phyloP scores from a whole-genome alignment of 2,329 filamentous ascomycete genomes.

The Coniochaeta sp. region DNA sequence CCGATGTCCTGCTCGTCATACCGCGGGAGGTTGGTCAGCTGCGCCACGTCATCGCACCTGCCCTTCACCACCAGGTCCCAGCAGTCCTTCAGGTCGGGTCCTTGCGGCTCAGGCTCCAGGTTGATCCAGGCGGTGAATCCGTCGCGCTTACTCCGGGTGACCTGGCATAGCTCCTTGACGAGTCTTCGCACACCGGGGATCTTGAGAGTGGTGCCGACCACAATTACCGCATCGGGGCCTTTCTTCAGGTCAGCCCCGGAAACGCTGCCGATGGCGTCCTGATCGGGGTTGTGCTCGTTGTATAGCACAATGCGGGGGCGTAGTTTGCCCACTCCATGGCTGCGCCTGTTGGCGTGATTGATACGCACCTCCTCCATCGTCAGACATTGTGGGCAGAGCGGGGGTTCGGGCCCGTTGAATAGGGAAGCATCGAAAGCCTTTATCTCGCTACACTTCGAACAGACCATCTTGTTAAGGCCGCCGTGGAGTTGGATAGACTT shows the following conservation, averaged over 20 bases:
- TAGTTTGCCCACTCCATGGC: slow-evolving; percentile 85
- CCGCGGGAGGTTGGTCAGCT: slow-evolving; percentile 55
- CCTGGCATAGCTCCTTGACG: slow-evolving; percentile 82
- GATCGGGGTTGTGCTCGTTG: slow-evolving; percentile 94
- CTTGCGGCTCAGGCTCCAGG: slow-evolving; percentile 73
- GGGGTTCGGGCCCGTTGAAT: slow-evolving; percentile 79
- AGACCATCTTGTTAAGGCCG: slow-evolving; percentile 92
- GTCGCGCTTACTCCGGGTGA: slow-evolving; percentile 74
- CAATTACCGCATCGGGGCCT: slow-evolving; percentile 84
- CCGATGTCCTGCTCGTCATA: slow-evolving; percentile 52
- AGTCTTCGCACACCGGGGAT: slow-evolving; percentile 88
- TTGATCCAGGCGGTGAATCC: slow-evolving; percentile 95
- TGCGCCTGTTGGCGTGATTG: slow-evolving; percentile 72
- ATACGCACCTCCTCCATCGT: slow-evolving; percentile 71
- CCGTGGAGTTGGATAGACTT: slow-evolving; percentile 90
- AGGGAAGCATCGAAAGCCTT: slow-evolving; percentile 68
- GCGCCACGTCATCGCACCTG: slow-evolving; percentile 81
- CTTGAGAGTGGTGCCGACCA: slow-evolving; percentile 92
- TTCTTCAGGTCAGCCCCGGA: slow-evolving; percentile 78
- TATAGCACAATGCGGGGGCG: slow-evolving; percentile 93
- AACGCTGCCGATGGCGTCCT: slow-evolving; percentile 90
- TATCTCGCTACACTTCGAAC: slow-evolving; percentile 80
- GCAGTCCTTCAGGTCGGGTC: slow-evolving; percentile 80
- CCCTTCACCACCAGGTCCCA: slow-evolving; percentile 90
- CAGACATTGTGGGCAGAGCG: slow-evolving; percentile 69